Conservation (phyloP, 192 early-diverging fungal genomes). For the Mortierella claussenii region DNA sequence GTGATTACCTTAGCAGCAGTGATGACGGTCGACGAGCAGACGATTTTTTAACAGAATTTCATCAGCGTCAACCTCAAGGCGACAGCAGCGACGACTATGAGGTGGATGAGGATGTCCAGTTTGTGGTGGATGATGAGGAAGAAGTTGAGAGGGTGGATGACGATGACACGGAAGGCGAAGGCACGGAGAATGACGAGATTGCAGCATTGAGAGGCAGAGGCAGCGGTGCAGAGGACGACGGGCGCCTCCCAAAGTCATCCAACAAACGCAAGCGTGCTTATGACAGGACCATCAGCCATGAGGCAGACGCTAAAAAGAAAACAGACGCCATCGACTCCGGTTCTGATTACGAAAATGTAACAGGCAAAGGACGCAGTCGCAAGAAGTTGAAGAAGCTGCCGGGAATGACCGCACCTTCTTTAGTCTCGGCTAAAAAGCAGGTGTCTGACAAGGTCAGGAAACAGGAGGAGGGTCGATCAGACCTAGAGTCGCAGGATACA, state of each 20-base stretch:
- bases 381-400: conserved; percentile 34
- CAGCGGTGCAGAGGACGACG: conserved; percentile 23
- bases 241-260: conserved; percentile 4
- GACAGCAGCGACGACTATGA: conserved; percentile 35
- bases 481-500: conserved; percentile 15
- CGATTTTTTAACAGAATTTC: conserved; percentile 61
- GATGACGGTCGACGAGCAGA: conserved; percentile 55
- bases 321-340: conserved; percentile 22
- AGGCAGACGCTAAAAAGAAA: conserved; percentile 9
- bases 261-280: conserved; percentile 36
- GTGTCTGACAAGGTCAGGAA: conserved; percentile 14
- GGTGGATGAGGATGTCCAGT: conserved; percentile 29
- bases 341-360: conserved; percentile 24
- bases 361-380: conserved; percentile 15
- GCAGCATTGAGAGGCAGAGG: conserved; percentile 8
- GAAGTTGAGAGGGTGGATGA: conserved; percentile 33
- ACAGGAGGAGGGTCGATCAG: conserved; percentile 23
- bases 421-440: conserved; percentile 11
- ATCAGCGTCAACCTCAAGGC: conserved; percentile 50
- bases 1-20: conserved; percentile 61
- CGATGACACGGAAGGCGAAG: conserved; percentile 21
- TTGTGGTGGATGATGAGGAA: conserved; percentile 47
- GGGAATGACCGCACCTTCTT: background rate
- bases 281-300: conserved; percentile 3
- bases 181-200: conserved; percentile 28